Conservation (phyloP, 2,329 filamentous ascomycete species). For the Chaetoscypha palmicola region DNA sequence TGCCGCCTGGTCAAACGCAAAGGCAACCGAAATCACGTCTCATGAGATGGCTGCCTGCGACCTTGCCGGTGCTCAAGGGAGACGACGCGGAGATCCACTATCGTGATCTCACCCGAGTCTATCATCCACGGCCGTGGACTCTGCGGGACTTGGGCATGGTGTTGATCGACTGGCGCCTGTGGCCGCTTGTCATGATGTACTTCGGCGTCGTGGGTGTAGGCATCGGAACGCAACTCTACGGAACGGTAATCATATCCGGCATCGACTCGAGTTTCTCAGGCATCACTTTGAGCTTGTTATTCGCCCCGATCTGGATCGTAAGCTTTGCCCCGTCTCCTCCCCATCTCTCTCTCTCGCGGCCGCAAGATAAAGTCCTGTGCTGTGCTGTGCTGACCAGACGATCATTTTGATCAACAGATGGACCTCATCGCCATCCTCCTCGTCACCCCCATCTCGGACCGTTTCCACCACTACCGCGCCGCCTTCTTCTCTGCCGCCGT, state of each 20-base stretch:
- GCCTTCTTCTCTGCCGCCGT: conserved; percentile 74
- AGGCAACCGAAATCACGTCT: conserved; percentile 37
- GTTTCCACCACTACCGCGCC: conserved; percentile 73
- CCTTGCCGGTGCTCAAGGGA: conserved; percentile 64
- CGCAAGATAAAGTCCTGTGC: neutral
- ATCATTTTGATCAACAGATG: no score
- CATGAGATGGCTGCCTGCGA: conserved; percentile 59
- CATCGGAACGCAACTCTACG: conserved; percentile 83
- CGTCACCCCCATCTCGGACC: conserved; percentile 77
- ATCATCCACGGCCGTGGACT: conserved; percentile 68
- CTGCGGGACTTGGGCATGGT: conserved; percentile 63
- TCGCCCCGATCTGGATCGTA: conserved; percentile 88
- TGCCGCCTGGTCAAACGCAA: conserved; percentile 60
- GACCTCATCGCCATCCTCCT: conserved; percentile 82
- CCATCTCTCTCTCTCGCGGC: conserved; percentile 21
- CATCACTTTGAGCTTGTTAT: conserved; percentile 72
- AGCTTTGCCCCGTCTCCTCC: no score
- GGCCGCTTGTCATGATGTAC: conserved; percentile 85
- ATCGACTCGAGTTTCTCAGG: conserved; percentile 68
- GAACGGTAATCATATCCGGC: conserved; percentile 74
- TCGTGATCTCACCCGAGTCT: conserved; percentile 71
- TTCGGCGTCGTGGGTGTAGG: conserved; percentile 91
- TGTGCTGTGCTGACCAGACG: conserved; percentile 11
- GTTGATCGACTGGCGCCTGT: conserved; percentile 78
- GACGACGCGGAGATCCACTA: conserved; percentile 79